Conservation (phyloP, 768 basidiomycete genomes). For the Termitomyces sp. region DNA sequence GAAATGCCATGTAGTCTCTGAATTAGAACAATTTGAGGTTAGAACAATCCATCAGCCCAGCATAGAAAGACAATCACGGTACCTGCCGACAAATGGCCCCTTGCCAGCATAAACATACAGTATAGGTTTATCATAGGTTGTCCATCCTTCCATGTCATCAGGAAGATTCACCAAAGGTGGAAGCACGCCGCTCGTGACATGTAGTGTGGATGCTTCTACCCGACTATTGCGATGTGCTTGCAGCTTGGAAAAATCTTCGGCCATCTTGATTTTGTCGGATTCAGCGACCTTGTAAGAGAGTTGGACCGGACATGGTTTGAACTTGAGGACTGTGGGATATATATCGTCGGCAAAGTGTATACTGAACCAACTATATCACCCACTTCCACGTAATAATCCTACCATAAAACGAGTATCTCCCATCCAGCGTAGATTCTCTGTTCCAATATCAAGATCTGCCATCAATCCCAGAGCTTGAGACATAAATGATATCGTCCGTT, state of each 20-base stretch:
- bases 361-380: slow-evolving; percentile 13
- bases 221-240: slow-evolving; percentile 29
- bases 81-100: slow-evolving; percentile 72
- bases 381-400: slow-evolving; percentile 69
- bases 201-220: slow-evolving; percentile 7
- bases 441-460: slow-evolving; percentile 82
- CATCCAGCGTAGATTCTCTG: slow-evolving; percentile 84
- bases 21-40: neutral
- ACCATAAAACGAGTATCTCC: slow-evolving; percentile 74
- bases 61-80: slow-evolving; percentile 7
- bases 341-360: neutral
- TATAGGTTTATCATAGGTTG: slow-evolving; percentile 60
- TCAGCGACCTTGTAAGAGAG: slow-evolving; percentile 67
- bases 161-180: slow-evolving; percentile 42
- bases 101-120: slow-evolving; percentile 73
- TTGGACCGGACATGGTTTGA: slow-evolving; percentile 62
- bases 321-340: slow-evolving; percentile 43
- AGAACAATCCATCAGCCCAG: neutral
- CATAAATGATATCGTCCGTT: slow-evolving; percentile 71
- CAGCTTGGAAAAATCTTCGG: slow-evolving; percentile 39
- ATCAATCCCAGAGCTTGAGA: slow-evolving; percentile 79
- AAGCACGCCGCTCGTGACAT: slow-evolving; percentile 19
- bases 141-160: slow-evolving; percentile 59
- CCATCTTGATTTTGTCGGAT: slow-evolving; percentile 69
- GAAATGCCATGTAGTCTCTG: slow-evolving; percentile 80